These are phyloP conservation scores for Skeletonema grethae DNA, from an alignment of 108 stramenopile genomes.

Conservation along the genomic window DNA sequence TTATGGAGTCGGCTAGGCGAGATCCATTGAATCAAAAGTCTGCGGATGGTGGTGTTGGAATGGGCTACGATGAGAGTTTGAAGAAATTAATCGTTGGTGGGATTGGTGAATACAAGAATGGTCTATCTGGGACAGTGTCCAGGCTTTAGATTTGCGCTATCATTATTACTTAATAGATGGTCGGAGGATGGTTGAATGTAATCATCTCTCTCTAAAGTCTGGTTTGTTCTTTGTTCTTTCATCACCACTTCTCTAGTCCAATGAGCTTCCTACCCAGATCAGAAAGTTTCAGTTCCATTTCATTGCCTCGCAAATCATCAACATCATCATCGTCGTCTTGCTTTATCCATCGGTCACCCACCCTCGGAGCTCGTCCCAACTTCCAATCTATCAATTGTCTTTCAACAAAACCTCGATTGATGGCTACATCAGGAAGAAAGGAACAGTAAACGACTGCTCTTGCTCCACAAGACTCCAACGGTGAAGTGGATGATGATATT, in stretches of 20 bases:
- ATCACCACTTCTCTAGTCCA: constrained; percentile 21
- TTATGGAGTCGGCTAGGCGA: constrained; percentile 74
- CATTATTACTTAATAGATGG: too few relatives aligned
- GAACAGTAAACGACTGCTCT: constrained; percentile 89
- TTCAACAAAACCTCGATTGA: constrained; percentile 77
- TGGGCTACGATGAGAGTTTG: constrained; percentile 76
- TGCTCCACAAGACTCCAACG: constrained; percentile 32
- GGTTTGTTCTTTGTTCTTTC: too few relatives aligned
- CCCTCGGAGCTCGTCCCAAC: constrained; percentile 26
- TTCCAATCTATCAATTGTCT: constrained; percentile 68
- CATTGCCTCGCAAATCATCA: background rate
- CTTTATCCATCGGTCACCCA: constrained; percentile 50
- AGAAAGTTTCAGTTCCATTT: constrained; percentile 10
- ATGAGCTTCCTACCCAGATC: constrained; percentile 25
- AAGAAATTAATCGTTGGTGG: constrained; percentile 77
- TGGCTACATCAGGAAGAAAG: constrained; percentile 78
- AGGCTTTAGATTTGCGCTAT: constrained; percentile 20
- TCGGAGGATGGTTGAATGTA: too few relatives aligned
- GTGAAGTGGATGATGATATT: background rate
- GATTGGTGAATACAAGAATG: constrained; percentile 64
- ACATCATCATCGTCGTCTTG: constrained; percentile 21
- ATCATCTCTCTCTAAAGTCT: too few relatives aligned
- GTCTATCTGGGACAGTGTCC: constrained; percentile 41
- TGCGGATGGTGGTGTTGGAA: constrained; percentile 54
- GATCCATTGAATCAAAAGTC: constrained; percentile 76